Evolutionary conservation across 805 yeast species (phyloP).

Genomic region (Saturnispora saitoi): DNA sequence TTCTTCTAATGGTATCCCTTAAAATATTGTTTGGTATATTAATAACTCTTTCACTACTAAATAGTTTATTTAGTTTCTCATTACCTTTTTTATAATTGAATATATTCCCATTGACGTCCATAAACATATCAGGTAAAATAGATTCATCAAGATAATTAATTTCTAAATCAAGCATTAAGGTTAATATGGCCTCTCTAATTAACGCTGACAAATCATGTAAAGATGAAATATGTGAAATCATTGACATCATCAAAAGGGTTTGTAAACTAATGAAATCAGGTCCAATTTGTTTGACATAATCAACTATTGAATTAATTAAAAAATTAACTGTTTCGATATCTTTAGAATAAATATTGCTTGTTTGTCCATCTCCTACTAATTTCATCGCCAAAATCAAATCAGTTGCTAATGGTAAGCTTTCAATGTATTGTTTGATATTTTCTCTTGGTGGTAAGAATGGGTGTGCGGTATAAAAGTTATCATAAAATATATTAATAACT

Average conservation of each 20-base stretch:
- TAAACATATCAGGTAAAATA: slow-evolving; percentile 19
- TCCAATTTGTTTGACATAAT: slow-evolving; percentile 26
- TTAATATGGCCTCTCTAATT: slow-evolving; percentile 36
- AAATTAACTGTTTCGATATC: slow-evolving; percentile 35
- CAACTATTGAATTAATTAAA: slow-evolving; percentile 27
- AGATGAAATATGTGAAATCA: slow-evolving; percentile 44
- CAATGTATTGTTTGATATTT: slow-evolving; percentile 30
- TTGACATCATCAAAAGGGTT: slow-evolving; percentile 31
- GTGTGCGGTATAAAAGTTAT: slow-evolving; percentile 34
- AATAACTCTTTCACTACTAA: slow-evolving; percentile 12
- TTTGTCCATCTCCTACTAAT: slow-evolving; percentile 41
- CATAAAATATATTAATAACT: slow-evolving; percentile 28
- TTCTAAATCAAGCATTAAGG: slow-evolving; percentile 30
- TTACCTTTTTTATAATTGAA: slow-evolving; percentile 12
- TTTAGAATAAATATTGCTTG: slow-evolving; percentile 27
- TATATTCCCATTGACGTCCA: slow-evolving; percentile 29
- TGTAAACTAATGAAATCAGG: slow-evolving; percentile 39
- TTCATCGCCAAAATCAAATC: slow-evolving; percentile 42
- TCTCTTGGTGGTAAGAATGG: slow-evolving; percentile 38
- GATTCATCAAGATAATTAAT: slow-evolving; percentile 33
- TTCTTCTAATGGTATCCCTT: slow-evolving; percentile 34
- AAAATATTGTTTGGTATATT: slow-evolving; percentile 18
- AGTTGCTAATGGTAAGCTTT: slow-evolving; percentile 27
- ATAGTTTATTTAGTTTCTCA: neutral
- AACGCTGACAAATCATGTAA: slow-evolving; percentile 37